Evolutionary conservation across 805 yeast species (phyloP).

Genomic region (Pichia membranifaciens): DNA sequence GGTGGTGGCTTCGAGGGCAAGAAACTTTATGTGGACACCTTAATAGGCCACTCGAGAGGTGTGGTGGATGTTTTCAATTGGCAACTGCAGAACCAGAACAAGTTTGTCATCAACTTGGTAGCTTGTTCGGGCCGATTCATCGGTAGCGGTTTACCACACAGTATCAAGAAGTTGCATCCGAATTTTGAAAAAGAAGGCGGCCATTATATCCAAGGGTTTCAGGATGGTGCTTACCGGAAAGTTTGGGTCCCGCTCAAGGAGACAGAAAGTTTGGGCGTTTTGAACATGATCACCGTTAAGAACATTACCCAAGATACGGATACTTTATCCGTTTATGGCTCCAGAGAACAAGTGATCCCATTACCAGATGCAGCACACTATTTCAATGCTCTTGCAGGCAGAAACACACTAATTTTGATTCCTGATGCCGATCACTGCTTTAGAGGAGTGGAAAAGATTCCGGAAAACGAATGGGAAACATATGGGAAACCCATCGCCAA

Average conservation of each 20-base stretch:
- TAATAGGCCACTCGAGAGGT: conserved; percentile 81
- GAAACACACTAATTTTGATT: conserved; percentile 54
- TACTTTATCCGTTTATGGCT: conserved; percentile 64
- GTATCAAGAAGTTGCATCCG: conserved; percentile 31
- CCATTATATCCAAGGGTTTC: conserved; percentile 34
- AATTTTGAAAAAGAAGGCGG: conserved; percentile 39
- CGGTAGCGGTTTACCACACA: conserved; percentile 40
- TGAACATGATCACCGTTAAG: conserved; percentile 35
- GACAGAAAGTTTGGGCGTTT: conserved; percentile 41
- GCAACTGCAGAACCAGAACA: conserved; percentile 39
- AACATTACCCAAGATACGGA: conserved; percentile 39
- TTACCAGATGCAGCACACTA: conserved; percentile 52
- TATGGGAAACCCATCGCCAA: conserved; percentile 29
- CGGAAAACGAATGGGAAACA: conserved; percentile 26
- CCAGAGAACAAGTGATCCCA: conserved; percentile 62
- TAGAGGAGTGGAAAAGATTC: conserved; percentile 44
- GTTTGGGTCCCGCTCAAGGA: conserved; percentile 46
- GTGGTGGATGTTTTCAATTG: conserved; percentile 68
- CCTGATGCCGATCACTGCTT: conserved; percentile 78
- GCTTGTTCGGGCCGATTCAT: conserved; percentile 71
- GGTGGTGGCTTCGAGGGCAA: conserved; percentile 29
- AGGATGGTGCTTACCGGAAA: conserved; percentile 44
- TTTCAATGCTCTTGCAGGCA: conserved; percentile 50
- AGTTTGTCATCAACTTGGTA: conserved; percentile 52
- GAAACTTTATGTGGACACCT: conserved; percentile 44